Base-by-base conservation (phyloP, 331 rosid species). In the Acacia concinna region DNA sequence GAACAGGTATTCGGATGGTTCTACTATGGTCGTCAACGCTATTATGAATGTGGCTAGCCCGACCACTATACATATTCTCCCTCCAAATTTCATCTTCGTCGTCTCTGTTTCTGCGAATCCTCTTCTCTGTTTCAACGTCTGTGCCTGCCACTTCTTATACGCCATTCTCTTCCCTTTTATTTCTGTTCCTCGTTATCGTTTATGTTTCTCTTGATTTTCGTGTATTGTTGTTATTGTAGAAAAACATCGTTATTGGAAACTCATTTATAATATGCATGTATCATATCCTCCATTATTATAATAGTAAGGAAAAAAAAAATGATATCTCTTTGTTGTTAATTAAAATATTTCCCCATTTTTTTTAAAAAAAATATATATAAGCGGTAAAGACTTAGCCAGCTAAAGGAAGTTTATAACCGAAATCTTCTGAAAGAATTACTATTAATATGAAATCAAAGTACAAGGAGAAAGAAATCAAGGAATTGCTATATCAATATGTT, bases 1-100 rank as follows among this genome's bases (percentile, higher is more conserved):
- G 8, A 84, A 52, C 34, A 87, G 37, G 35, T 67, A 67, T 23
- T 87, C 37, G 2, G 57, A 86, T 27, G 88, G 84, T 38, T 78
- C 72, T 2, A 81, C 14, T 21, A 86, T 69, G 5, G 74, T 76
- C 68, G 79, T 51, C 44, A 78, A 40, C 56, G 76, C 44, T 2
- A 90, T 57, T 2, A 90, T 18, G 71, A 81, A 60, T 10, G 68
- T 56, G 1, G 90, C 76, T n/a, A 80, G 2, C 13, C 78, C 83
- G 4, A 90, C 18, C 41, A 84, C 64, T 5, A 87, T 18, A 47
- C 75, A 34, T n/a, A 86, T 31, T 60, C 81, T 66, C 17, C 14
- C 60, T 1, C 25, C 15, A 27, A 67, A 3, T 77, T 66, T 86
- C 92, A 79, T 90, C 41, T 27, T 28, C 8, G 1, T 49, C 15